Evolutionary conservation across 1,284 basidiomycete genomes (phyloP), one percentile per base, ranked within the genome.

Genomic region (Earliella scabrosa): DNA sequence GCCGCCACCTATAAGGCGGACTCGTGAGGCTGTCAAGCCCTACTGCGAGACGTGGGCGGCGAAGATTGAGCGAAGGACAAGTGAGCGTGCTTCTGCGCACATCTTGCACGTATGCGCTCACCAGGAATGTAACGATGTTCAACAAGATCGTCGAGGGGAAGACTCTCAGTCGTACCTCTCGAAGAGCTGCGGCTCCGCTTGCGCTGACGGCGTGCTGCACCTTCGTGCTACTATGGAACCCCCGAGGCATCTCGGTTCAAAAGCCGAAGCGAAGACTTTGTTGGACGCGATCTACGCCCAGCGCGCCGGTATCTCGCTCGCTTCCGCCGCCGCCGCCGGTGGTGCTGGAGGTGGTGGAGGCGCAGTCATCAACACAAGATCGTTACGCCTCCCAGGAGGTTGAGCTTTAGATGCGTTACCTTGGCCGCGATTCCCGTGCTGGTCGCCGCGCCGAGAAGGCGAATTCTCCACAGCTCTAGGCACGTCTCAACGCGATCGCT

Each of bases 321-420:
- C 89, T 6, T 71, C 80, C 26, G 86, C 87, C 34, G 83, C 82
- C 49, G 79, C 82, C 24, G 82, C 78, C 44, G 87, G 83, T 46
- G 85, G 80, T 10, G 86, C 80, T 47, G 85, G 84, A 16, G 83
- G 82, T 3, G 82, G 77, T 45, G 90, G 90, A 34, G 93, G 92
- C 26, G 87, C 88, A 1, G 89, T 90, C 41, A 98, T 98, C 81
- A 97, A 97, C 80, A 96, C 97, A 99, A 74, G 86, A 97, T 71
- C 86, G 90, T 58, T 97, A 98, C 66, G 95, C 93, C 20, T 82
- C 88, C 52, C 93, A 97, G 68, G 94, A 99, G 68, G 87, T 99
- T 59, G 95, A 98, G 71, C 83, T 98, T 18, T 93, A 97, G 70
- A 95, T 96, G 86, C 92, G 97, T 61, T 97, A 99, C 75, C 87